Conservation (phyloP, 345 rosid species). For the Gossypium ekmanianum region DNA sequence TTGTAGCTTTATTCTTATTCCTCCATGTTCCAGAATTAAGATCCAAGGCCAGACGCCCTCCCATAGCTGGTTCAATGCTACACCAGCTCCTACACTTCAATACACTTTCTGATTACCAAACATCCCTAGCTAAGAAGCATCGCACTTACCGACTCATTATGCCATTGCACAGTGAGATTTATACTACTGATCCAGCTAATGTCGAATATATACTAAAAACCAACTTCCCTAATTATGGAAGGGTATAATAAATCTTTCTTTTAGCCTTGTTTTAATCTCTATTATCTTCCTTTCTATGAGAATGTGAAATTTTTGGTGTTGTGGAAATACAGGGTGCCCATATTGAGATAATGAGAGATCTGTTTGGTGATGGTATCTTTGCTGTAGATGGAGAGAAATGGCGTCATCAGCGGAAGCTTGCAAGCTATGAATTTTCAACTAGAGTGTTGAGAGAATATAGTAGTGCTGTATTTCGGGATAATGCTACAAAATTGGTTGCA, state of each 20-base stretch:
- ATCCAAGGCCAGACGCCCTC: slow-evolving; percentile 2
- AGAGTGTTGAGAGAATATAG: slow-evolving; percentile 32
- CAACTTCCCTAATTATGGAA: slow-evolving; percentile 20
- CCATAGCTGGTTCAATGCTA: slow-evolving; percentile 11
- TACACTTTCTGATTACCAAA: slow-evolving; percentile 8
- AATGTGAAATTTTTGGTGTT: not conserved
- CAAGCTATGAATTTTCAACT: slow-evolving; percentile 37
- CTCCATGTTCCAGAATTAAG: slow-evolving; percentile 5
- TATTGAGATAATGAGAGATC: slow-evolving; percentile 15
- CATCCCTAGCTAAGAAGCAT: slow-evolving; percentile 8
- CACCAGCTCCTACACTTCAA: slow-evolving; percentile 7
- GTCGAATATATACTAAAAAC: slow-evolving; percentile 15
- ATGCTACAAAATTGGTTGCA: slow-evolving; percentile 25
- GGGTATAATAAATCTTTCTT: not conserved
- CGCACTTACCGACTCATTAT: slow-evolving; percentile 11
- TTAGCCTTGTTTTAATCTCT: not conserved
- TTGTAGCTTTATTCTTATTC: not conserved
- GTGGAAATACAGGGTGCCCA: slow-evolving; percentile 23
- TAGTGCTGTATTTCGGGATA: slow-evolving; percentile 22
- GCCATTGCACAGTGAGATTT: not conserved
- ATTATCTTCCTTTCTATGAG: not conserved
- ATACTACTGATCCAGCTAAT: slow-evolving; percentile 13
- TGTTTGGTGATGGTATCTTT: slow-evolving; percentile 43
- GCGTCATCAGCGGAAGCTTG: slow-evolving; percentile 34
- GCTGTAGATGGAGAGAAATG: slow-evolving; percentile 42